Evolutionary conservation across 345 rosid genomes (phyloP), one percentile per base, ranked within the genome.

Genomic region (Jatropha curcas): DNA sequence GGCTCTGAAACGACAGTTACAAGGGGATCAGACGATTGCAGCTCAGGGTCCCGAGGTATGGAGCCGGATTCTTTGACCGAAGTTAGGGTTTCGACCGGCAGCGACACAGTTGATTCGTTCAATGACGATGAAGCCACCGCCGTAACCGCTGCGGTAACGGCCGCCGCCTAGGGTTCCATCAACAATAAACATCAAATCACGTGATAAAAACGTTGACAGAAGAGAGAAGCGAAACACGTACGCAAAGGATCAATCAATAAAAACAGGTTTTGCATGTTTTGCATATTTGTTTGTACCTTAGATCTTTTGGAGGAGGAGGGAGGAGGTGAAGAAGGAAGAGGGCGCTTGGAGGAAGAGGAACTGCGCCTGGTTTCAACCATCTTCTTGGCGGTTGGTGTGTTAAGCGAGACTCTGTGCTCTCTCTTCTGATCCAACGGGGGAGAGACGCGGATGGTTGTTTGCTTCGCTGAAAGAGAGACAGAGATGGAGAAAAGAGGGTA

Each of bases 291-390:
- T 24, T 50, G 43, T 20, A 91, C 99, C 91, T 90, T 96, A 78
- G 96, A 84, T 81, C 99, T 87, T 81, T 93, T 96, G 58, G 71
- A 72, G 37, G 87, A 74, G 0, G 88, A 70, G 20, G 91, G 83
- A 5, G 88, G 83, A 22, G 90, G 81, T 2, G 90, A 67, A 1
- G 79, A 30, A 20, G 62, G 65, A 12, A 82, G 86, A n/a, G 89
- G 71, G n/a, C 97, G 94, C 82, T 93, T 96, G 65, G 90, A 81
- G 64, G 97, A 85, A 55, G 96, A 86, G 34, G 94, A 85, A 86
- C 97, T 91, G 48, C 99, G 88, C 65, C 99, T 85, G 41, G 99
- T 96, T 79, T 93, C 98, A 52, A 93, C 99, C 99, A 96, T 96
- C 70, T 65, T 77, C 56, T 34, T 60, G 50, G 50, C 28, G 68